These are phyloP conservation scores for Acanthamoeba royreba DNA, from an alignment of 208 protist genomes.

Conservation along the genomic window DNA sequence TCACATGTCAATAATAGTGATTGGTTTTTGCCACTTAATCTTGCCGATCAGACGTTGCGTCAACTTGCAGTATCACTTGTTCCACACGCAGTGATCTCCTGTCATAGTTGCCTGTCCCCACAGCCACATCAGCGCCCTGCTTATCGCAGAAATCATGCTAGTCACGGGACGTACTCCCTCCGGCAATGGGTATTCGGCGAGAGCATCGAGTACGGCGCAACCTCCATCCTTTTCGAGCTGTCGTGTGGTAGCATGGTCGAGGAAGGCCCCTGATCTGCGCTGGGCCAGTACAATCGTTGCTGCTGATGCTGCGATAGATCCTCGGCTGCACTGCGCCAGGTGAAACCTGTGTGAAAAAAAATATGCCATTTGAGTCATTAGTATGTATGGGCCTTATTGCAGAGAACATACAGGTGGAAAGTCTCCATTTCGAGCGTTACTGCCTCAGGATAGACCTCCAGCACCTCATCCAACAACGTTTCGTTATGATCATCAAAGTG, in stretches of 20 bases:
- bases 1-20: no score
- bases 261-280: constrained; percentile 46
- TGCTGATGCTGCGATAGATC: constrained; percentile 12
- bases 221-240: background rate
- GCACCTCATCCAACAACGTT: constrained; percentile 51
- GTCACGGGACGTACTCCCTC: background rate
- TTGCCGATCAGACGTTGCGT: no score
- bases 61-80: no score
- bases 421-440: constrained; percentile 74
- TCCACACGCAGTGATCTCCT: background rate
- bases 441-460: constrained; percentile 34
- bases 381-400: no score
- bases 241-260: background rate
- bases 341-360: no score
- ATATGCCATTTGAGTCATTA: no score
- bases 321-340: background rate
- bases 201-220: background rate
- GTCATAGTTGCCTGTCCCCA: background rate
- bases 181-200: background rate
- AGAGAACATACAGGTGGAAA: constrained; percentile 64
- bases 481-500: constrained; percentile 72
- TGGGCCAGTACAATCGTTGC: constrained; percentile 65
- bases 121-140: background rate
- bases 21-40: no score
- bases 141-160: no score